Evolutionary conservation across 2,329 filamentous ascomycete species (phyloP).

Genomic region (Arthrobotrys iridis): DNA sequence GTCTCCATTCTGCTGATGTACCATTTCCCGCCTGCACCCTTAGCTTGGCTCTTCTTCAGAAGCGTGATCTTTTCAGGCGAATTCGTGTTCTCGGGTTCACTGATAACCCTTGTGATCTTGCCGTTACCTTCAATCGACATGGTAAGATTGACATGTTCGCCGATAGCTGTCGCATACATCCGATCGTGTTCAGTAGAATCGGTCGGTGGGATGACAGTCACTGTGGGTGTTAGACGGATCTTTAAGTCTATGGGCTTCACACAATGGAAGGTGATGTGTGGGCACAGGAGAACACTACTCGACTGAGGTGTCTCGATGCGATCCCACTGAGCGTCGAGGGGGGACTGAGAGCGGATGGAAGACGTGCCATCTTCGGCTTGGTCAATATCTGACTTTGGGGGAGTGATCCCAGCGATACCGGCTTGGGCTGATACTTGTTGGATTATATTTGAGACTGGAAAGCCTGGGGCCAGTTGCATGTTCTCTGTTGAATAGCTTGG

Average conservation of each 20-base stretch:
- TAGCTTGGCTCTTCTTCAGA: slow-evolving; percentile 51
- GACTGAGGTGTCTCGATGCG: slow-evolving; percentile 50
- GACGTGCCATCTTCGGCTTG: slow-evolving; percentile 50
- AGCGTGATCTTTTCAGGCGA: slow-evolving; percentile 43
- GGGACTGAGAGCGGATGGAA: slow-evolving; percentile 52
- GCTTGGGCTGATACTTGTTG: slow-evolving; percentile 42
- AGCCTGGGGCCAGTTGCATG: slow-evolving; percentile 51
- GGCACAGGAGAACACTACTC: slow-evolving; percentile 42
- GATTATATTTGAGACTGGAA: slow-evolving; percentile 51
- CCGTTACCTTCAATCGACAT: slow-evolving; percentile 54
- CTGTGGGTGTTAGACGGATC: slow-evolving; percentile 48
- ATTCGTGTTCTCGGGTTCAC: slow-evolving; percentile 49
- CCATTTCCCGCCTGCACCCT: slow-evolving; percentile 51
- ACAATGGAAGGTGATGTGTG: slow-evolving; percentile 54
- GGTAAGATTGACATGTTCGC: slow-evolving; percentile 48
- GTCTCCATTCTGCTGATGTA: slow-evolving; percentile 52
- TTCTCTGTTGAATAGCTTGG: slow-evolving; percentile 52
- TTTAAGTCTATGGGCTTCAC: slow-evolving; percentile 50
- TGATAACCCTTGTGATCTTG: slow-evolving; percentile 51
- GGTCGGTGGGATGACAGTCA: slow-evolving; percentile 51
- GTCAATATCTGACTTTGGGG: slow-evolving; percentile 7
- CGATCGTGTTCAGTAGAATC: slow-evolving; percentile 50
- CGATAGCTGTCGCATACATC: slow-evolving; percentile 52
- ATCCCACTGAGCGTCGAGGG: slow-evolving; percentile 51
- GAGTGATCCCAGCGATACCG: neutral